Conservation (phyloP, 352 stramenopile genomes). For the Phytophthora lateralis region DNA sequence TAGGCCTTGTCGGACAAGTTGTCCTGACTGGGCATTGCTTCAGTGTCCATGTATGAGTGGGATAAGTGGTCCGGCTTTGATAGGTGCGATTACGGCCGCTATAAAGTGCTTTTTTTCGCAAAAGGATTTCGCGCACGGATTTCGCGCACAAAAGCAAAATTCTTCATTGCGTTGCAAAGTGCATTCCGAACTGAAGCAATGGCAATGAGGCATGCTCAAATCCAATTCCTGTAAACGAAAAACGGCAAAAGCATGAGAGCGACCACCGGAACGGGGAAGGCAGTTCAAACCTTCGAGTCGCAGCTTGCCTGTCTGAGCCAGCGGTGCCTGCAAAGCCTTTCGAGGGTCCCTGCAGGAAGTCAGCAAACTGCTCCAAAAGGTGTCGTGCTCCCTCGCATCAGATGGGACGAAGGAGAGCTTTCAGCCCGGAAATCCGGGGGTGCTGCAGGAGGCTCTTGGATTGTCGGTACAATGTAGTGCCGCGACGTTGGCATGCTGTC, state of each 20-base stretch:
- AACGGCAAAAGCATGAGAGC: background rate
- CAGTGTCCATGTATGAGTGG: too few relatives aligned
- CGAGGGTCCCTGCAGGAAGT: background rate
- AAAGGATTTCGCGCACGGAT: conserved; percentile 8
- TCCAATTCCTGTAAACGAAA: background rate
- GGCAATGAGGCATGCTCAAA: background rate
- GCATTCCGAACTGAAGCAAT: background rate
- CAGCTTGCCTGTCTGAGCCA: background rate
- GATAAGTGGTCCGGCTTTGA: too few relatives aligned
- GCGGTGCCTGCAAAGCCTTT: background rate
- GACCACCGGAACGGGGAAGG: background rate
- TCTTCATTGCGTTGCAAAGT: background rate
- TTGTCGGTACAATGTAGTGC: too few relatives aligned
- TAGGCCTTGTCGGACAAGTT: background rate
- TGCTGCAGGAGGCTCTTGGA: too few relatives aligned
- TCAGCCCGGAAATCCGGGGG: too few relatives aligned
- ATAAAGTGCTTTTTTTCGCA: conserved; percentile 19
- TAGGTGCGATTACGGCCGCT: too few relatives aligned
- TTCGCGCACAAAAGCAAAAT: conserved; percentile 1
- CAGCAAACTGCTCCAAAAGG: too few relatives aligned
- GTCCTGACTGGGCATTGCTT: too few relatives aligned
- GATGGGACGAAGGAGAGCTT: background rate
- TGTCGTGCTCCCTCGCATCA: background rate
- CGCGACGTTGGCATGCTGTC: background rate
- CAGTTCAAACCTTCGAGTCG: background rate